phyloP scores from a whole-genome alignment of 2,329 filamentous ascomycete species.

The Colletotrichum melonis region DNA sequence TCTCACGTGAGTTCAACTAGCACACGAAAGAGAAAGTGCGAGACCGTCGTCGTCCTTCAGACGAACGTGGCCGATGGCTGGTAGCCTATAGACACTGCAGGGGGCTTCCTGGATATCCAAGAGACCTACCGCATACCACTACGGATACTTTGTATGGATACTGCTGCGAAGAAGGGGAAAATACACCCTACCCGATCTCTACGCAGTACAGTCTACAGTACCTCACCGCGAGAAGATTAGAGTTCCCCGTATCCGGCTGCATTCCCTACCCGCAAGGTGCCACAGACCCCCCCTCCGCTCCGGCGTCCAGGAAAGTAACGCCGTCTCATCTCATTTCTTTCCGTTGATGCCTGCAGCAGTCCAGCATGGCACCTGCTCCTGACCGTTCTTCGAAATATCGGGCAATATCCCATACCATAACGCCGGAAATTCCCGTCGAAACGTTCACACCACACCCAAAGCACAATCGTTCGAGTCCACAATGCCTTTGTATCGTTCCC shows the following conservation, averaged over 20 bases:
- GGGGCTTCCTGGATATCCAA: neutral
- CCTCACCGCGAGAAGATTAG: neutral
- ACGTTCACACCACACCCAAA: neutral
- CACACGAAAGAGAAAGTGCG: neutral
- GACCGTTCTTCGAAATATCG: neutral
- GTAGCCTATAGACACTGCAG: neutral
- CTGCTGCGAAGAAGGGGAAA: neutral
- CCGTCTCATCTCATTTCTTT: neutral
- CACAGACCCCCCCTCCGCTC: neutral
- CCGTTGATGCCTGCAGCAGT: neutral
- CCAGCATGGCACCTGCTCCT: neutral
- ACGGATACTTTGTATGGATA: too few relatives aligned
- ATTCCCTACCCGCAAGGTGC: neutral
- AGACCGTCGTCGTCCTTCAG: neutral
- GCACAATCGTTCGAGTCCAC: neutral
- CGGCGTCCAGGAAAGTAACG: neutral
- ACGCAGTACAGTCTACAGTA: neutral
- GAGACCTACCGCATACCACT: too few relatives aligned
- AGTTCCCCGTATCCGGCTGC: neutral
- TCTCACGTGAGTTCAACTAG: neutral
- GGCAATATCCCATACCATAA: neutral
- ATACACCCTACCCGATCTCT: neutral
- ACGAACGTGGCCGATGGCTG: conserved; percentile 11
- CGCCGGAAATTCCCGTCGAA: neutral
- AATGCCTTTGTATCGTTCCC: neutral